A percentile compares a stretch with the other conserved stretches of the same genome.
Conservation (phyloP, 1,139 yeast genomes). For the Pichia sp. region DNA sequence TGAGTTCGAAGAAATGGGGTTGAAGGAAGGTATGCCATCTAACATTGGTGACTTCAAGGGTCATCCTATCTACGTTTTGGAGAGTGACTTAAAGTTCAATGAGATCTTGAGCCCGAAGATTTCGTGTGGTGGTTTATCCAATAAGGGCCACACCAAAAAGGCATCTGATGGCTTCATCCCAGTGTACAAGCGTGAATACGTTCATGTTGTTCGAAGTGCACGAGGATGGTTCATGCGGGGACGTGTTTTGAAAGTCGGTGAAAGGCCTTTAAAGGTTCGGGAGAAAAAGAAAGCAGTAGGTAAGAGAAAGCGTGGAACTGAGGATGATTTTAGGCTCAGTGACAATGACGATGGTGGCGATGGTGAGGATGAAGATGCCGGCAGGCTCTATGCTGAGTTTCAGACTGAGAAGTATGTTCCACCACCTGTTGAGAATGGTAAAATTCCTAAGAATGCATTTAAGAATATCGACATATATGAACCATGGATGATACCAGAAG, state of each 20-base stretch:
- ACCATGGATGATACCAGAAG: constrained; percentile 75
- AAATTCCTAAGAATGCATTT: constrained; percentile 64
- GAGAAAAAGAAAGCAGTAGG: constrained; percentile 15
- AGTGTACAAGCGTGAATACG: constrained; percentile 64
- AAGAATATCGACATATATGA: constrained; percentile 80
- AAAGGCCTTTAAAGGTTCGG: constrained; percentile 48
- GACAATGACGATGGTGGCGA: constrained; percentile 35
- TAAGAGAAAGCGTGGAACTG: constrained; percentile 14
- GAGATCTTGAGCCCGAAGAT: constrained; percentile 69
- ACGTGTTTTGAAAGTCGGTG: constrained; percentile 63
- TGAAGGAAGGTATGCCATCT: constrained; percentile 82
- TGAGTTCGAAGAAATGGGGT: constrained; percentile 61
- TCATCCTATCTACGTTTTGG: constrained; percentile 84
- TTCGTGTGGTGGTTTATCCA: constrained; percentile 66
- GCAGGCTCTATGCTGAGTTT: constrained; percentile 61
- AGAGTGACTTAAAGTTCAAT: constrained; percentile 60
- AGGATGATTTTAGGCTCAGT: constrained; percentile 25
- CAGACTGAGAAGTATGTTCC: constrained; percentile 72
- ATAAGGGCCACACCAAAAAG: constrained; percentile 28
- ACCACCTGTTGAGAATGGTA: constrained; percentile 57
- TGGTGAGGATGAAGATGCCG: constrained; percentile 41
- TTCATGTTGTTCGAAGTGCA: constrained; percentile 59
- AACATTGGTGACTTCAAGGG: constrained; percentile 74
- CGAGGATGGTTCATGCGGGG: constrained; percentile 87
- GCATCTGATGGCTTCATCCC: constrained; percentile 34